Conservation (phyloP, 768 basidiomycete species). For the Xerocomellus dryophilus region DNA sequence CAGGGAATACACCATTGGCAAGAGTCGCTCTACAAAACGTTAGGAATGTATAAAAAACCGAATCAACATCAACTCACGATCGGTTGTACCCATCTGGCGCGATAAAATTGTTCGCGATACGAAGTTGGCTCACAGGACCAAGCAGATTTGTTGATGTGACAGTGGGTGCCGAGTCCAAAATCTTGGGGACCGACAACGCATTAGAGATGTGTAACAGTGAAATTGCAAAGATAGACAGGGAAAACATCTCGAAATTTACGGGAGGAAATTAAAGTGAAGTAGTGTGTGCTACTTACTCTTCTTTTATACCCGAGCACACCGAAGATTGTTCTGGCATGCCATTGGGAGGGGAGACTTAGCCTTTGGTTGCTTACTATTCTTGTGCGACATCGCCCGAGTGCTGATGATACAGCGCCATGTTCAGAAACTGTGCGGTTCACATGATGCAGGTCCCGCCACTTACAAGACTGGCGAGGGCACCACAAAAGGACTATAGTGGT, state of each 20-base stretch:
- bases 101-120: slow-evolving; percentile 38
- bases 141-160: background rate
- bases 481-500: background rate
- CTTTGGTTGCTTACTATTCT: background rate
- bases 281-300: no score
- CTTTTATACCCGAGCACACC: slow-evolving; percentile 8
- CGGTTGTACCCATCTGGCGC: slow-evolving; percentile 49
- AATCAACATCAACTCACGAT: slow-evolving; percentile 26
- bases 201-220: slow-evolving; percentile 5
- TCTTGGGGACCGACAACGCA: background rate
- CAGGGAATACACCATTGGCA: slow-evolving; percentile 45
- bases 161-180: background rate
- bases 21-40: slow-evolving; percentile 38
- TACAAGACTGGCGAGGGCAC: background rate
- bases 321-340: background rate
- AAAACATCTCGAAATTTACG: slow-evolving; percentile 1
- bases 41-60: background rate
- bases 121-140: slow-evolving; percentile 26
- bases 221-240: slow-evolving; percentile 4
- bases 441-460: background rate
- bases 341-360: background rate
- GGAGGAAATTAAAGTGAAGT: background rate
- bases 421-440: background rate
- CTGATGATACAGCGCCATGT: background rate
- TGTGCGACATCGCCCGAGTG: background rate